phyloP scores from a whole-genome alignment of 495 filamentous ascomycete species.

The Aspergillus homomorphus region DNA sequence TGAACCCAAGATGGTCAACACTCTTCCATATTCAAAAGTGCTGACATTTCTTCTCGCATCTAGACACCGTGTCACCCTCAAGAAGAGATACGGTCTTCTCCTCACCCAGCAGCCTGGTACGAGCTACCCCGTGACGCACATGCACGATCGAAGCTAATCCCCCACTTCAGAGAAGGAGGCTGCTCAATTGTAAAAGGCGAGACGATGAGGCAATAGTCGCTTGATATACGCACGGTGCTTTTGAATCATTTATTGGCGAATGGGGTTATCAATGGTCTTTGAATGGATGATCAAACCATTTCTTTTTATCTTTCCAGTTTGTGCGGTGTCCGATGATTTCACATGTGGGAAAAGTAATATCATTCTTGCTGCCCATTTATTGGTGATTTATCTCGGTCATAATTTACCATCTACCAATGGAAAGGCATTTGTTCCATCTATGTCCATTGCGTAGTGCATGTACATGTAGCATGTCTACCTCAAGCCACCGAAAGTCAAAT shows the following conservation, averaged over 20 bases:
- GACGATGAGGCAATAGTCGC: constrained; percentile 14
- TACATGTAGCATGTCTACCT: constrained; percentile 17
- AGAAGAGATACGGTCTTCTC: constrained; percentile 84
- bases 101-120: constrained; percentile 72
- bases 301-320: constrained; percentile 13
- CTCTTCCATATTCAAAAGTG: background rate
- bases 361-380: background rate
- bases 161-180: constrained; percentile 26
- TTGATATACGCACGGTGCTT: constrained; percentile 32
- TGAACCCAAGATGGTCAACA: background rate
- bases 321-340: constrained; percentile 9
- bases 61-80: constrained; percentile 86
- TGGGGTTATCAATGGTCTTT: constrained; percentile 42
- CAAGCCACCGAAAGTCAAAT: constrained; percentile 10
- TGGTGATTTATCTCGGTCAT: background rate
- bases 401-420: constrained; percentile 9
- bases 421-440: background rate
- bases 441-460: constrained; percentile 18
- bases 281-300: constrained; percentile 32
- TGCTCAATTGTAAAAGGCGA: constrained; percentile 29
- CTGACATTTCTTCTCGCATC: background rate
- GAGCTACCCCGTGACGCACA: background rate
- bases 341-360: background rate
- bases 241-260: constrained; percentile 39
- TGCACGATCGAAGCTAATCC: constrained; percentile 12